Evolutionary conservation across 108 stramenopile species (phyloP), one percentile per base, ranked within the genome.

Genomic region (Licmophora abbreviata): DNA sequence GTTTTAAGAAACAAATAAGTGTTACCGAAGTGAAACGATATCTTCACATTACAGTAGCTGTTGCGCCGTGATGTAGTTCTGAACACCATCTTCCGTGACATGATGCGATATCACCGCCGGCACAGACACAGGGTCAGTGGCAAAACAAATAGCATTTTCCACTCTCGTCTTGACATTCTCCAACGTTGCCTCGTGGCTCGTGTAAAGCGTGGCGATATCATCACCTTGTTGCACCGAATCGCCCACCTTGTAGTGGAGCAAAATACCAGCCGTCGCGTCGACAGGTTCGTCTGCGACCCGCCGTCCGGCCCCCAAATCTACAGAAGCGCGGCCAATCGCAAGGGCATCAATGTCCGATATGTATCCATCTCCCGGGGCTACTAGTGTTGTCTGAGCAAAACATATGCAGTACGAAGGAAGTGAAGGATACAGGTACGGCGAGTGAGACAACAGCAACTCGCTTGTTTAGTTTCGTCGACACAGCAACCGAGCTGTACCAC

Each of bases 301-400:
- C 3, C 89, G 82, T 11, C 89, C 89, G 15, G 89, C 85, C 14
- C 89, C 89, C 20, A 91, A 37, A 1, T 53, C 17, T 25, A 85
- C 83, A 14, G 60, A 51, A 8, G 69, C 51, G 10, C 61, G 45
- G 22, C 89, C 89, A 11, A 91, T 45, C 26, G 48, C 51, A 29
- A 76, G 35, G 6, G 80, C 75, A 58, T 85, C 51, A 21, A 91
- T 68, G 27, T 69, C 65, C 2, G 31, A 2, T 29, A 91, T 42
- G 44, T 48, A 66, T 15, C 76, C 81, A 46, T 59, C 43, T 14
- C 56, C 28, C 23, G 32, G 21, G 1, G 81, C 66, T 18, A 43
- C 31, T 8, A 79, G 51, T 3, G 56, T 37, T 3, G 1, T 24
- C 18, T 29, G 12, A n/a, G n/a, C n/a, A n/a, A n/a, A n/a, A n/a